Base-by-base conservation (phyloP, 2,329 filamentous ascomycete genomes). In the Cladosporium oxysporum region DNA sequence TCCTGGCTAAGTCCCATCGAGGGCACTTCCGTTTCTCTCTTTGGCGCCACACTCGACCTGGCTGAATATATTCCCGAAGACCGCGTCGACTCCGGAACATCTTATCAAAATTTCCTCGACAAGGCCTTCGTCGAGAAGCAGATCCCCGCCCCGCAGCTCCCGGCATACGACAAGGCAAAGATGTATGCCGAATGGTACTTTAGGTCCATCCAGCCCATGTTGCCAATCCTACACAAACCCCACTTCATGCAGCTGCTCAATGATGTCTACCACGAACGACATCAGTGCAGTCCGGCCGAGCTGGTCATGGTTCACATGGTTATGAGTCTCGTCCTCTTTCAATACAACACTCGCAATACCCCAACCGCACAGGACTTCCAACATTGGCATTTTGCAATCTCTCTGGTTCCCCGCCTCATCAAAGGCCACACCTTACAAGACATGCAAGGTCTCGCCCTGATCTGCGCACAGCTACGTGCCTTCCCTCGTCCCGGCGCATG, bases 401-500 rank as follows among this genome's bases (percentile, higher is more conserved):
- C 86, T 74, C 88, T 89, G 76, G 87, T 90, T 69, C 89, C 87
- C 68, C 82, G 91, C 58, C 79, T 96, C 4, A 78, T 87, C 16
- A 81, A 81, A 6, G 86, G 87, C 21, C 85, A 85, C 65, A 87
- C 86, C 0, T 78, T 93, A 16, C 81, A 87, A 55, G 87, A 91
- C 61, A 83, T 93, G 8, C 91, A 95, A 76, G 91, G 90, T 3
- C 76, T 95, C 72, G 83, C 88, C 12, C 80, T 95, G 78, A 87
- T 96, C 21, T 88, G 88, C 66, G 79, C 86, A 3, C 90, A 94
- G 75, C 85, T 91, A 4, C 87, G 92, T 66, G 88, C 87, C 60
- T 93, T 95, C 66, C 90, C 91, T 33, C 92, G 93, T 71, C 91
- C 92, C 1, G 91, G 90, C 14, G 87, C 89, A 50, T 90, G 89